Evolutionary conservation across 23 red algal species (phyloP).

Genomic region (Gracilariopsis chorda): DNA sequence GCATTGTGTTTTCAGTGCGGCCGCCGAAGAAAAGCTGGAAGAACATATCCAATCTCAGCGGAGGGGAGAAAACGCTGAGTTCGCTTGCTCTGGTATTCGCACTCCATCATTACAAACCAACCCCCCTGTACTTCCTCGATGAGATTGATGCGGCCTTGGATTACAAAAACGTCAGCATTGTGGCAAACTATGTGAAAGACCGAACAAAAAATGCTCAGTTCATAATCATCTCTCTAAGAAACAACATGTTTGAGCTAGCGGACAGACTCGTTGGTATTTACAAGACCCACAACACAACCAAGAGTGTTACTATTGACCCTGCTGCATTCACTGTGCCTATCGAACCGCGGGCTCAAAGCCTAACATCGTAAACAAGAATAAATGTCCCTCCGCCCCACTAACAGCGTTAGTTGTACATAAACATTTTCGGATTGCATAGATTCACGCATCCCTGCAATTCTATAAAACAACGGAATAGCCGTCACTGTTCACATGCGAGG

Average conservation of each 20-base stretch:
- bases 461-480: no score
- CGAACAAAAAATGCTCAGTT: conserved; percentile 97
- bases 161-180: conserved; percentile 98
- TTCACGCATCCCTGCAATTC: no score
- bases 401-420: no score
- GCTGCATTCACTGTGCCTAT: conserved; percentile 59
- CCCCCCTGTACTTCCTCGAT: conserved; percentile 95
- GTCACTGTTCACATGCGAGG: no score
- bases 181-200: conserved; percentile 97
- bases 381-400: no score
- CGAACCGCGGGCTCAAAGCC: no score
- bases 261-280: conserved; percentile 92
- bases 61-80: conserved; percentile 96
- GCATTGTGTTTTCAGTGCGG: conserved; percentile 93
- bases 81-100: conserved; percentile 96
- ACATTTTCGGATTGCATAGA: no score
- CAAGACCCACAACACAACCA: conserved; percentile 86
- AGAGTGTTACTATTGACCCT: conserved; percentile 91
- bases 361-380: no score
- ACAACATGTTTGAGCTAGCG: conserved; percentile 99
- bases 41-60: conserved; percentile 93
- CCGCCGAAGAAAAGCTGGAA: conserved; percentile 99
- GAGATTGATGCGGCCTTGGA: conserved; percentile 99
- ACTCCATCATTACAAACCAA: conserved; percentile 95
- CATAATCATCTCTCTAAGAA: conserved; percentile 96